phyloP scores from a whole-genome alignment of 441 rosid genomes.

The Cnidoscolus chayamansa region DNA sequence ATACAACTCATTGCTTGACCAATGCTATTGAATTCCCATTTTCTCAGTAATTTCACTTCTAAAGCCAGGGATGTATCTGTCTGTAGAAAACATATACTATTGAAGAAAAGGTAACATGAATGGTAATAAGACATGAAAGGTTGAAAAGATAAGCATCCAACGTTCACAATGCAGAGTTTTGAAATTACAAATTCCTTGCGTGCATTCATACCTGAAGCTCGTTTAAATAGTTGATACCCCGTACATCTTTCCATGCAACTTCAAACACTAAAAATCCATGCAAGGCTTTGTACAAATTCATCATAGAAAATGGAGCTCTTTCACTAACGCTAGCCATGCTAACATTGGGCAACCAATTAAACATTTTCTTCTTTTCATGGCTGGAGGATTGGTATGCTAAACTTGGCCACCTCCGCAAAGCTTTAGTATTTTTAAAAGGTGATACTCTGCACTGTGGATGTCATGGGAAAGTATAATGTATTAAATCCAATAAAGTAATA shows the following conservation, averaged over 20 bases:
- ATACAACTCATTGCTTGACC: conserved; percentile 5
- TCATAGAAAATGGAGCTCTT: conserved; percentile 3
- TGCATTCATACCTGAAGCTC: conserved; percentile 11
- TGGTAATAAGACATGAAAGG: neutral
- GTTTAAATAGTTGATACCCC: conserved; percentile 14
- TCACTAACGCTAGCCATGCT: conserved; percentile 3
- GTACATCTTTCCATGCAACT: conserved; percentile 10
- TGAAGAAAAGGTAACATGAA: neutral
- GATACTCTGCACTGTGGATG: conserved; percentile 5
- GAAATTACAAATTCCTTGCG: too few relatives aligned
- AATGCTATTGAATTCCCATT: conserved; percentile 13
- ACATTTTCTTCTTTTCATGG: conserved; percentile 1
- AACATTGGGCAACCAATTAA: conserved; percentile 7
- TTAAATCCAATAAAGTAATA: neutral
- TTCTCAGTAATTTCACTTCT: conserved; percentile 9
- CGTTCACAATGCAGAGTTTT: too few relatives aligned
- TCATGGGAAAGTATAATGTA: neutral
- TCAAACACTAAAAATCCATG: conserved; percentile 15
- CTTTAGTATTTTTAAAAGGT: conserved; percentile 14
- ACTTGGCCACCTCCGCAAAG: conserved; percentile 7
- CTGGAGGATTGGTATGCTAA: neutral
- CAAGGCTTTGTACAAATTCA: conserved; percentile 12
- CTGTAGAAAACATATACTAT: conserved; percentile 7
- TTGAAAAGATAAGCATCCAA: too few relatives aligned
- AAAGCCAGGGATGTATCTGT: conserved; percentile 16